Conservation (phyloP, 2,329 filamentous ascomycete genomes). For the Delphinella strobiligena region DNA sequence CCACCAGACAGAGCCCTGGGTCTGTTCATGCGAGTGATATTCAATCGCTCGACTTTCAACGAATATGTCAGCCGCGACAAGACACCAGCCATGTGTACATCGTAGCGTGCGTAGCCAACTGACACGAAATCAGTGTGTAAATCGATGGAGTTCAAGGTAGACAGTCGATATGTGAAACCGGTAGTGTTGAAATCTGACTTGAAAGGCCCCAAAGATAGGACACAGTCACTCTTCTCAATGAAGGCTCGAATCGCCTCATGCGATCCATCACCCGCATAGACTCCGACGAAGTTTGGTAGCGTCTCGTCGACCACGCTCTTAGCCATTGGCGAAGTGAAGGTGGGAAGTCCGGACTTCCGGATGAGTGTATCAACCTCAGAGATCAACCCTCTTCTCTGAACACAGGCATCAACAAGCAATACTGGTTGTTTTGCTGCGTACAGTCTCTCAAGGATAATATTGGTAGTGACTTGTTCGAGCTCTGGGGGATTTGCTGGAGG, state of each 20-base stretch:
- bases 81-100: conserved; percentile 68
- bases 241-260: conserved; percentile 50
- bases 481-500: conserved; percentile 55
- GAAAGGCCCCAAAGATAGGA: conserved; percentile 57
- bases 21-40: too few species aligned
- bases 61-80: conserved; percentile 39
- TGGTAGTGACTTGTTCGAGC: conserved; percentile 71
- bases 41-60: not conserved
- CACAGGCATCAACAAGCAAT: conserved; percentile 73
- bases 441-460: conserved; percentile 62
- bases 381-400: conserved; percentile 48
- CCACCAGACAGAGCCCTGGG: not conserved
- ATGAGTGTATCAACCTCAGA: not conserved
- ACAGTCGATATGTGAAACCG: conserved; percentile 70
- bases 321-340: conserved; percentile 80
- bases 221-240: conserved; percentile 58
- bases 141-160: conserved; percentile 66
- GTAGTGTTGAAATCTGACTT: conserved; percentile 74
- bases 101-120: conserved; percentile 66
- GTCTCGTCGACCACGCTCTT: conserved; percentile 73
- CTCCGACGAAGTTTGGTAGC: conserved; percentile 64
- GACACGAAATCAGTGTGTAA: conserved; percentile 62
- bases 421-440: conserved; percentile 62
- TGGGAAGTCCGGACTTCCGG: conserved; percentile 43
- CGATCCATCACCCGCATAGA: conserved; percentile 72